These are phyloP conservation scores for Neospermospora avenae DNA, from an alignment of 2,329 filamentous ascomycete species.

Conservation along the genomic window DNA sequence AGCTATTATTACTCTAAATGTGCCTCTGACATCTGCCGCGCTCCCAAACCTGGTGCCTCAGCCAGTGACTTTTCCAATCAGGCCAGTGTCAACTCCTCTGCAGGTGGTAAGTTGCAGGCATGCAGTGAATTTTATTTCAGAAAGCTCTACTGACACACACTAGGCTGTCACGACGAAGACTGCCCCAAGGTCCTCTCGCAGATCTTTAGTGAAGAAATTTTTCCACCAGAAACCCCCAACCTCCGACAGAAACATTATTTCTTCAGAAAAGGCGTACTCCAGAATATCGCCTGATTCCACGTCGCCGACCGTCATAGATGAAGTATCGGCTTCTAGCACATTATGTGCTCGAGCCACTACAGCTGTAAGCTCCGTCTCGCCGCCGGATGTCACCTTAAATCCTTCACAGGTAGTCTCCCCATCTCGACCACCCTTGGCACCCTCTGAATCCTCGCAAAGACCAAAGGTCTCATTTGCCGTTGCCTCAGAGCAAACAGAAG, in stretches of 20 bases:
- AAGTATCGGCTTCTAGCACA: too few relatives aligned
- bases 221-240: background rate
- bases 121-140: background rate
- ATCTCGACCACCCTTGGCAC: background rate
- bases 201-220: background rate
- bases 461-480: conserved; percentile 11
- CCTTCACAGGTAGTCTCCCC: background rate
- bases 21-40: background rate
- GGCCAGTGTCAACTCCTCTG: background rate
- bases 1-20: background rate
- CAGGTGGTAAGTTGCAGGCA: background rate
- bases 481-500: background rate
- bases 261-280: background rate
- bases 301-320: background rate
- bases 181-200: background rate
- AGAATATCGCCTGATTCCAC: background rate
- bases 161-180: background rate
- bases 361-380: background rate
- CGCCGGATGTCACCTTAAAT: background rate
- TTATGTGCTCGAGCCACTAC: too few relatives aligned
- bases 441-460: background rate
- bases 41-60: background rate
- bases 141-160: background rate
- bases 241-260: background rate
- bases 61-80: background rate